phyloP scores from a whole-genome alignment of 2,329 filamentous ascomycete species.

The Verticillium albo-atrum region DNA sequence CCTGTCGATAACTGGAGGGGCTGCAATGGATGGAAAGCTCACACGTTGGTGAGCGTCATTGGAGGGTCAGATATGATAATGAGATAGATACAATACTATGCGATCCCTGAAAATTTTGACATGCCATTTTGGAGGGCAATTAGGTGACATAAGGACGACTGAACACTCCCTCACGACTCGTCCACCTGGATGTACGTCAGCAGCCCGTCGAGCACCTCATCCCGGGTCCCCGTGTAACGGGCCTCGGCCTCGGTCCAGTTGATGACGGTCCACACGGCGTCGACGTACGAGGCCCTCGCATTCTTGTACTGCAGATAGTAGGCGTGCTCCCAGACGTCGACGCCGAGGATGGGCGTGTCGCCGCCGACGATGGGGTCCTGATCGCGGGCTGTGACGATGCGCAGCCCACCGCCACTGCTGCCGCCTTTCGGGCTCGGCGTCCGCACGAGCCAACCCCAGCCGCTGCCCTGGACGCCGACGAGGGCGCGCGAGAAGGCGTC shows the following conservation, averaged over 20 bases:
- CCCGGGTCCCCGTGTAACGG: slow-evolving; percentile 27
- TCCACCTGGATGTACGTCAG: not conserved
- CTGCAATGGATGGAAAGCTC: no score
- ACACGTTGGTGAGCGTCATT: no score
- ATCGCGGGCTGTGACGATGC: slow-evolving; percentile 58
- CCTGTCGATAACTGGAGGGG: no score
- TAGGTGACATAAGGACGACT: no score
- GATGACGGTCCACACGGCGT: slow-evolving; percentile 49
- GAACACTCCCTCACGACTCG: no score
- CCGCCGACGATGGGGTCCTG: slow-evolving; percentile 54
- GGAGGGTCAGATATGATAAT: no score
- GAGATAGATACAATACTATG: no score
- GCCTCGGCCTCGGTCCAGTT: slow-evolving; percentile 47
- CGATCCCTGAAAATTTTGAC: no score
- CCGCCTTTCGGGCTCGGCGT: slow-evolving; percentile 18
- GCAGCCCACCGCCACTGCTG: slow-evolving; percentile 16
- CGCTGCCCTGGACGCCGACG: slow-evolving; percentile 58
- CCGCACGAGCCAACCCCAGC: slow-evolving; percentile 62
- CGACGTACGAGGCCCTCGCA: slow-evolving; percentile 44
- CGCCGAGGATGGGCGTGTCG: slow-evolving; percentile 48
- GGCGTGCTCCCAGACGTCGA: slow-evolving; percentile 63
- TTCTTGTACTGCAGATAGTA: slow-evolving; percentile 54
- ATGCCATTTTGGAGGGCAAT: no score
- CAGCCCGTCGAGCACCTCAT: not conserved
- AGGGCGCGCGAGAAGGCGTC: slow-evolving; percentile 51